These are phyloP conservation scores for Clonostachys solani DNA, from an alignment of 2,329 filamentous ascomycete genomes.

Conservation along the genomic window DNA sequence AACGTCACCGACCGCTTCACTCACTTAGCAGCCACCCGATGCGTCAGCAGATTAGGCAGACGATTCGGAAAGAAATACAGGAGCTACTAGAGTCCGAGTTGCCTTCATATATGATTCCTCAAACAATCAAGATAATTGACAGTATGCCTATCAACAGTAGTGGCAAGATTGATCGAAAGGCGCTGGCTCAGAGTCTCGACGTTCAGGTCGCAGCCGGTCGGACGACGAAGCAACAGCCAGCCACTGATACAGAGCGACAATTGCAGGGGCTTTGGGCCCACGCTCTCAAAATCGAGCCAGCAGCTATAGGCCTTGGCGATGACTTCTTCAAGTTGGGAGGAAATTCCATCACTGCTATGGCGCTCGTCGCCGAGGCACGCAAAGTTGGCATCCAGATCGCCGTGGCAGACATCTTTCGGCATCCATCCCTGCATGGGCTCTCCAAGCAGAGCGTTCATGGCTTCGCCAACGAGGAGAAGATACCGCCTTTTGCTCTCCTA, in stretches of 20 bases:
- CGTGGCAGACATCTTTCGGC: constrained; percentile 1
- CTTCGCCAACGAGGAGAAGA: too few species aligned
- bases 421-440: too few species aligned
- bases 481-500: not conserved
- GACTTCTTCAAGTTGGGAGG: constrained; percentile 45
- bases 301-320: constrained; percentile 30
- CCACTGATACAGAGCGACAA: constrained; percentile 5
- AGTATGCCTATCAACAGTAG: constrained; percentile 8
- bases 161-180: constrained; percentile 5
- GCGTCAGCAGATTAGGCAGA: constrained; percentile 1
- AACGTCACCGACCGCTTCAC: constrained; percentile 1
- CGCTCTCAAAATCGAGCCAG: constrained; percentile 20
- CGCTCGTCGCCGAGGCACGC: not conserved
- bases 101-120: constrained; percentile 10
- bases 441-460: too few species aligned
- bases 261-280: constrained; percentile 26
- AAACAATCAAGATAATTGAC: constrained; percentile 3
- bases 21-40: constrained; percentile 10
- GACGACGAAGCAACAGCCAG: not conserved
- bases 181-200: not conserved
- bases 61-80: constrained; percentile 1
- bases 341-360: constrained; percentile 43
- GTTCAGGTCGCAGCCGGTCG: not conserved
- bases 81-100: constrained; percentile 2
- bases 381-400: constrained; percentile 14